Evolutionary conservation across 768 basidiomycete genomes (phyloP), one percentile per base, ranked within the genome.

Genomic region (Kwoniella europaea): DNA sequence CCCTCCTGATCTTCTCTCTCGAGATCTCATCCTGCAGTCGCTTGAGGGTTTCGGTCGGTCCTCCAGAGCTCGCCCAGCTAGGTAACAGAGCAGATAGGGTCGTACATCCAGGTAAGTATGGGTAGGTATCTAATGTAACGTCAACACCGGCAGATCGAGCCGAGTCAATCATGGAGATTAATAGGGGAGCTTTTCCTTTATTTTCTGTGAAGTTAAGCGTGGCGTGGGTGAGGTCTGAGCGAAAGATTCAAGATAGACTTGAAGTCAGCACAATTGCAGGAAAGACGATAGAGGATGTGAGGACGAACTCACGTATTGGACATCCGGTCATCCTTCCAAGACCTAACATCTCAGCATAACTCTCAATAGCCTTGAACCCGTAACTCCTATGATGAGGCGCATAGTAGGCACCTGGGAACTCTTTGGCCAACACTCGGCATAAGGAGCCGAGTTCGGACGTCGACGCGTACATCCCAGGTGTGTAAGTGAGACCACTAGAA

Each of bases 401-500:
- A 61, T 82, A 82, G 66, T 72, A 82, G 3, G 82, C 71, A 5
- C 79, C 76, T 10, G 79, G 79, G 56, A 63, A 79, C 41, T 73
- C 71, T n/a, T 69, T 43, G 10, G 74, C 71, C 5, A 82, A 68
- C 1, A 61, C 54, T 27, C 68, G 24, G 61, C 80, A 82, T 2
- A 82, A 65, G 0, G 65, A 66, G 1, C 71, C 74, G 3, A 82
- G 72, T 66, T 82, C 82, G 13, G 76, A 74, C 12, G 73, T 77
- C 12, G 77, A 76, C 10, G 82, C 82, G 73, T 82, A 82, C 82
- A 82, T 82, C 20, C 82, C 82, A 15, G 82, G 82, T 4, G 79
- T 80, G 63, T 82, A 82, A 9, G 82, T 82, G 50, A 82, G 70
- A 56, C 82, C 82, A 60, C 71, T 73, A 57, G 35, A 35, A 35